phyloP scores from a whole-genome alignment of 2,329 filamentous ascomycete genomes.

The Calonectria honghensis region DNA sequence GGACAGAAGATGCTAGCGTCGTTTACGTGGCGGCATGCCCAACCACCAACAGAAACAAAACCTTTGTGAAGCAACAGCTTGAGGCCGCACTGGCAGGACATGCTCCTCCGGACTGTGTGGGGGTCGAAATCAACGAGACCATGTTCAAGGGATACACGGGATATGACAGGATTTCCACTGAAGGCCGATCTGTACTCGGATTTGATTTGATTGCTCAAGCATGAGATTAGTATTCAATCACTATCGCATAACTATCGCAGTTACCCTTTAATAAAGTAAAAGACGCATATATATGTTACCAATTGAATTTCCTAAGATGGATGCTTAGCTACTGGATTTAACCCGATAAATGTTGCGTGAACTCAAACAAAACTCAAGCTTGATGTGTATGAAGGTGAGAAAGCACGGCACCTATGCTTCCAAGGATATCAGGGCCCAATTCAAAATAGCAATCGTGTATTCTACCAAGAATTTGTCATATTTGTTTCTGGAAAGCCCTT shows the following conservation, averaged over 20 bases:
- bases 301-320: neutral
- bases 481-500: neutral
- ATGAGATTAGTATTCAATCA: neutral
- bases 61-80: slow-evolving; percentile 48
- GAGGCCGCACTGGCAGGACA: slow-evolving; percentile 34
- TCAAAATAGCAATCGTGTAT: neutral
- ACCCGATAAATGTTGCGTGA: neutral
- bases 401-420: neutral
- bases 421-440: too few relatives aligned
- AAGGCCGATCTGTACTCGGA: slow-evolving; percentile 32
- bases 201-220: slow-evolving; percentile 25
- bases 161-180: slow-evolving; percentile 23
- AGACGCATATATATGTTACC: neutral
- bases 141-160: slow-evolving; percentile 35
- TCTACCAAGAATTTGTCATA: neutral
- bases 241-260: neutral
- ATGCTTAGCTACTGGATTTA: neutral
- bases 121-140: slow-evolving; percentile 27
- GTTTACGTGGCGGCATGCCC: slow-evolving; percentile 61
- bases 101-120: slow-evolving; percentile 34
- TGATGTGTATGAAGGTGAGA: neutral
- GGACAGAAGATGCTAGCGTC: slow-evolving; percentile 58
- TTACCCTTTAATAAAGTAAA: neutral
- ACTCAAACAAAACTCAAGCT: neutral
- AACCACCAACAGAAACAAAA: slow-evolving; percentile 53